Base-by-base conservation (phyloP, 768 basidiomycete genomes). In the Megacollybia marginata region DNA sequence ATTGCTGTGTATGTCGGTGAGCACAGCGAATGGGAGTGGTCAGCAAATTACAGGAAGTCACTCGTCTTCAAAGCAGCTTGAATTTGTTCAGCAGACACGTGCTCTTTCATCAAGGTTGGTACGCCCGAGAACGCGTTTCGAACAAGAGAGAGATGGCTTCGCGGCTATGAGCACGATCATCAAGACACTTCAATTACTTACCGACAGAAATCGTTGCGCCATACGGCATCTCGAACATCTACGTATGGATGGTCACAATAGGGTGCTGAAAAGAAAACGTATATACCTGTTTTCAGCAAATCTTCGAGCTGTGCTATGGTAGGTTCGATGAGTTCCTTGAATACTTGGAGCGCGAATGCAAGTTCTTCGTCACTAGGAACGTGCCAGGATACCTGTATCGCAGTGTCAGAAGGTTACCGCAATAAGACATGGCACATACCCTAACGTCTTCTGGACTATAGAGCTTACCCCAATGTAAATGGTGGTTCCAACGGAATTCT, bases 201-300 rank as follows among this genome's bases (percentile, higher is more conserved):
- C 76, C 89, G 78, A 68, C 90, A 92, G 59, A 92, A 90, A 54
- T 92, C 88, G 62, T 90, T 92, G 11, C 84, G 75, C 90, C 90
- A 93, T 13, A 74, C 54, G 13, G 76, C 74, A 62, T 86, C 76
- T 18, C 81, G 74, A 23, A 54, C n/a, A 9, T 34, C 23, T 52
- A 11, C 44, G 6, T 9, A 46, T 2, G n/a, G 33, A 45, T 44
- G 45, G 23, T 36, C 43, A 44, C 28, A 52, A 49, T 20, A 53
- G 43, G 36, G 62, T 44, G 43, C 49, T 5, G 15, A 5, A 28
- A 11, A 15, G 28, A 47, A 11, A 18, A 45, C 33, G 47, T 10
- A 67, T 69, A 18, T 62, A 78, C 78, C 77, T 43, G 70, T 68
- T 38, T 71, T 67, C 7, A 92, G 67, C 9, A 92, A 65, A 3